Conservation (phyloP, 2,329 filamentous ascomycete species). For the Alternaria sp. region DNA sequence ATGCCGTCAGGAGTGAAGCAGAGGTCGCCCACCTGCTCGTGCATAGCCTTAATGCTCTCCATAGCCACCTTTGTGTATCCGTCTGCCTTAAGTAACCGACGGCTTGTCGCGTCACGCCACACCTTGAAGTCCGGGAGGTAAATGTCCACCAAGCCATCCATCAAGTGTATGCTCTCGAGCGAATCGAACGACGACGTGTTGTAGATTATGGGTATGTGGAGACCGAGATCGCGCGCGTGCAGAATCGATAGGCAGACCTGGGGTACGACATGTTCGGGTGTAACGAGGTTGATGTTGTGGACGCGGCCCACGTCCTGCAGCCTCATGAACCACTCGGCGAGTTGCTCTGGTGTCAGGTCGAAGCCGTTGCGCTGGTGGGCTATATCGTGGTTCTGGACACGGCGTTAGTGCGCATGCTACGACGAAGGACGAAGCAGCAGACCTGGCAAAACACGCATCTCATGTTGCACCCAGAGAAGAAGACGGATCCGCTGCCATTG, state of each 20-base stretch:
- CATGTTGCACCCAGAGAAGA: slow-evolving; percentile 79
- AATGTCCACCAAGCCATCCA: slow-evolving; percentile 83
- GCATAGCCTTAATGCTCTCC: slow-evolving; percentile 81
- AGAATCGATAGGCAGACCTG: slow-evolving; percentile 81
- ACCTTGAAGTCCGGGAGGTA: slow-evolving; percentile 91
- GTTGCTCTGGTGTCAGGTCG: slow-evolving; percentile 77
- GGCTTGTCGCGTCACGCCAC: slow-evolving; percentile 71
- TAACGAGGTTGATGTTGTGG: slow-evolving; percentile 91
- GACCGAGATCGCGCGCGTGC: slow-evolving; percentile 71
- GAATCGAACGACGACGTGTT: slow-evolving; percentile 86
- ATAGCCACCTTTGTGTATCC: slow-evolving; percentile 74
- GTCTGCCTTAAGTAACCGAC: slow-evolving; percentile 76
- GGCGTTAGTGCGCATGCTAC: background rate
- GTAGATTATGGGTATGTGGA: slow-evolving; percentile 78
- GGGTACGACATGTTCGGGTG: slow-evolving; percentile 84
- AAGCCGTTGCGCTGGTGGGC: slow-evolving; percentile 81
- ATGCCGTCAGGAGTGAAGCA: slow-evolving; percentile 83
- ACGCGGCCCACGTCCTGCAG: slow-evolving; percentile 78
- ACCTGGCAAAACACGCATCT: slow-evolving; percentile 64
- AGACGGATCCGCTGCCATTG: slow-evolving; percentile 79
- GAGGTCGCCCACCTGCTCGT: slow-evolving; percentile 80
- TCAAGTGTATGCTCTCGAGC: slow-evolving; percentile 70
- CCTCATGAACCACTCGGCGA: slow-evolving; percentile 84
- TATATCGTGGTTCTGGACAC: slow-evolving; percentile 72
- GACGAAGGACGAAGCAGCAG: background rate